Evolutionary conservation across 371 early-diverging fungal genomes (phyloP).

Genomic region (Mucor mucedo): DNA sequence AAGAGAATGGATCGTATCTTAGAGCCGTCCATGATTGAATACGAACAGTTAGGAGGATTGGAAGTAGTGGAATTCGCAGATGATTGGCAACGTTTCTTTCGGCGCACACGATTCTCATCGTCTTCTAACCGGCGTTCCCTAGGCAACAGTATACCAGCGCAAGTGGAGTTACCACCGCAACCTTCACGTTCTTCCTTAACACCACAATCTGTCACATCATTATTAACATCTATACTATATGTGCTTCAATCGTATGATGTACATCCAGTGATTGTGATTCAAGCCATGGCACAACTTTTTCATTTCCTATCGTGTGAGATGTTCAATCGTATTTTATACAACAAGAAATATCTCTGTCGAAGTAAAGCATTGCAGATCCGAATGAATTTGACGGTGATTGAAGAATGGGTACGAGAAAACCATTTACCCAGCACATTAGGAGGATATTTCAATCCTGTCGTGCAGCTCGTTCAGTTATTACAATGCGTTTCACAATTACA

Average conservation of each 20-base stretch:
- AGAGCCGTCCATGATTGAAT: conserved; percentile 76
- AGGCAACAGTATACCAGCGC: background rate
- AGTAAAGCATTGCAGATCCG: conserved; percentile 84
- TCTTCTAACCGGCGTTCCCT: conserved; percentile 4
- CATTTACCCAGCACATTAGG: conserved; percentile 44
- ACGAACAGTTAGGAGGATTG: conserved; percentile 74
- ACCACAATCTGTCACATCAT: conserved; percentile 66
- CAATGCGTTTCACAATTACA: conserved; percentile 77
- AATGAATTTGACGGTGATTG: conserved; percentile 79
- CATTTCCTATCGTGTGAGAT: conserved; percentile 76
- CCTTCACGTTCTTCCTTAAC: conserved; percentile 28
- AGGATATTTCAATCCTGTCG: conserved; percentile 61
- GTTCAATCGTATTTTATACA: conserved; percentile 83
- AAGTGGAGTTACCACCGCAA: background rate
- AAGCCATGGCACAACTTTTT: conserved; percentile 74
- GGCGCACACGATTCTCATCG: conserved; percentile 7
- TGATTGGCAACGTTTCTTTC: conserved; percentile 55
- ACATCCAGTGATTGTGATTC: conserved; percentile 74
- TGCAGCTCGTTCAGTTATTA: conserved; percentile 84
- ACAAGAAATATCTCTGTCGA: conserved; percentile 76
- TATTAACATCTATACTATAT: conserved; percentile 65
- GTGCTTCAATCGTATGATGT: conserved; percentile 67
- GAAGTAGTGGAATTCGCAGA: conserved; percentile 71
- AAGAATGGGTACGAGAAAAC: conserved; percentile 83
- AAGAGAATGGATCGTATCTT: conserved; percentile 66